Evolutionary conservation across 805 yeast genomes (phyloP), one percentile per base, ranked within the genome.

Genomic region (Suhomyces faveliae): DNA sequence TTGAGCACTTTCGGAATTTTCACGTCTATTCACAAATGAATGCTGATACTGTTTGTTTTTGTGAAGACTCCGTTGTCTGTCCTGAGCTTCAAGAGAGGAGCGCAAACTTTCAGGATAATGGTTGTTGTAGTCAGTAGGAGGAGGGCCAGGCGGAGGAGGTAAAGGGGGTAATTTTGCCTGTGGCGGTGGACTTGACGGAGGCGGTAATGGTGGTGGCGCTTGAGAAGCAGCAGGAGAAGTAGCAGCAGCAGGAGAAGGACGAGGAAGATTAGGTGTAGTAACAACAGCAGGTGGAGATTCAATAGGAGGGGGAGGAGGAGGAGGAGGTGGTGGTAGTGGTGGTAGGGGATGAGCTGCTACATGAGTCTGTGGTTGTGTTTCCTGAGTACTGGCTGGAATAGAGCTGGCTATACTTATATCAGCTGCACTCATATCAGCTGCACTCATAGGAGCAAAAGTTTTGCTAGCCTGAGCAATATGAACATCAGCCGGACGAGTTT

Each of bases 61-160:
- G n/a, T 17, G 40, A 15, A 27, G 19, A n/a, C 13, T 20, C 7
- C 41, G 30, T n/a, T 46, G 46, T 19, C 42, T 21, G 15, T 46
- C 49, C 19, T 46, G 49, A 15, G 42, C 40, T 20, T 47, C 50
- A 11, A 47, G 39, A n/a, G 37, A 12, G 11, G 20, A 24, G n/a
- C 41, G 25, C 15, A 47, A 38, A 10, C 40, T 5, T 3, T 9
- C 22, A 5, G 50, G 49, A 19, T 47, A 47, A 11, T 30, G 23
- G 12, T 41, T 27, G 11, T 40, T 21, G 19, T 39, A 13, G 19
- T 21, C 21, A 24, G 37, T 2, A 1, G 22, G 21, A n/a, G 21
- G 40, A 4, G 22, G 39, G 13, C 15, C 19, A 7, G 40, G 27
- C 5, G 24, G 43, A 40, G 33, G 43, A 24, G 43, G 35, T 19